Evolutionary conservation across 352 stramenopile genomes (phyloP), one percentile per base, ranked within the genome.

Genomic region (Elongisporangium undulatum): DNA sequence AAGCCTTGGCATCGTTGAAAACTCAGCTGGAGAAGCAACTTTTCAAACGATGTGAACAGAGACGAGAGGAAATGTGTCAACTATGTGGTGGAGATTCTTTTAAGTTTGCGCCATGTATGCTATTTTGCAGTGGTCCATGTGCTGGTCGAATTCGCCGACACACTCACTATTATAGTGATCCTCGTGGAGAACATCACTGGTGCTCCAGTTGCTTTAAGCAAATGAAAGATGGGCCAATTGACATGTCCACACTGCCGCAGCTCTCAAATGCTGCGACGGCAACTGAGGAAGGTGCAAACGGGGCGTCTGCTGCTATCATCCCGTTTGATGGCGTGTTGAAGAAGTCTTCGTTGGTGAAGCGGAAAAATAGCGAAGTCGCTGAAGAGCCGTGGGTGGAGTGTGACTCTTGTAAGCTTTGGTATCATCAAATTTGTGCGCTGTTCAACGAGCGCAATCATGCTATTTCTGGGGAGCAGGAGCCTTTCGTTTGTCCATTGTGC

Each of bases 361-460:
- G 98, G 49, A 99, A 99, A 71, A 99, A 99, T 73, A 98, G 98
- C 62, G 96, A 99, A 67, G 87, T 98, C 1, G 93, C 96, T 4
- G 94, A 98, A 77, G 96, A 99, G 67, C 86, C 90, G 57, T 99
- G 97, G 97, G 97, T 99, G 4, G 90, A 98, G 62, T 99, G 98
- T 71, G 96, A 99, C 64, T 90, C 86, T 22, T 99, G 98, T 71
- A 97, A 99, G 55, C 69, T 98, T 26, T 99, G 97, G 97, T 98
- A 99, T 50, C 98, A 99, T 74, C 97, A 99, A 63, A 99, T 99
- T 64, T 99, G 98, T 72, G 97, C 95, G 26, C 83, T 99, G 12
- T 99, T 99, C 74, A 99, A 99, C 70, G 97, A 97, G 61, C 82
- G 97, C 2, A 98, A 99, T 63, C 98, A 99, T 71, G 95, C 95